These are phyloP conservation scores for Aspergillus cavernicola DNA, from an alignment of 495 filamentous ascomycete genomes.

Conservation along the genomic window DNA sequence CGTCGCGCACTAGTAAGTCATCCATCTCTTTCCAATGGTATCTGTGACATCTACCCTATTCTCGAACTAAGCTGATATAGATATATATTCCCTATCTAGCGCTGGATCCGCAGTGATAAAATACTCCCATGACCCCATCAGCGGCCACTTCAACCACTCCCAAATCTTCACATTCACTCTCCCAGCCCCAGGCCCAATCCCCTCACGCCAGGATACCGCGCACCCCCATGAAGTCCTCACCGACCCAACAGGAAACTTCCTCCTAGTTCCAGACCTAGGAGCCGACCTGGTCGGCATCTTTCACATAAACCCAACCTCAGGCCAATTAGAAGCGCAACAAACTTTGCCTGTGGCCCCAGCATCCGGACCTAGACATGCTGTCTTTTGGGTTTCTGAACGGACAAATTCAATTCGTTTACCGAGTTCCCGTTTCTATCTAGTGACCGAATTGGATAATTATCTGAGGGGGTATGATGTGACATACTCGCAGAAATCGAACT, in stretches of 20 bases:
- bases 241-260: constrained; percentile 57
- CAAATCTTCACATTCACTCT: constrained; percentile 47
- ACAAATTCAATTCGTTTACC: background rate
- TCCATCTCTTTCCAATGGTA: constrained; percentile 4
- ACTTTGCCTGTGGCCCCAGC: constrained; percentile 33
- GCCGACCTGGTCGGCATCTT: constrained; percentile 60
- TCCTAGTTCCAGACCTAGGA: constrained; percentile 62
- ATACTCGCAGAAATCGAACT: constrained; percentile 32
- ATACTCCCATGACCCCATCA: constrained; percentile 12
- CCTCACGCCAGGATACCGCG: constrained; percentile 52
- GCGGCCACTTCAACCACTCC: constrained; percentile 19
- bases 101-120: constrained; percentile 19
- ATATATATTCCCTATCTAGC: background rate
- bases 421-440: constrained; percentile 50
- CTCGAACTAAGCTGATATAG: too few species aligned
- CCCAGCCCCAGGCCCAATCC: constrained; percentile 39
- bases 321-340: constrained; percentile 8
- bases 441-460: constrained; percentile 53
- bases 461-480: constrained; percentile 51
- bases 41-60: too few species aligned
- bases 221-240: constrained; percentile 60
- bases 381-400: constrained; percentile 43
- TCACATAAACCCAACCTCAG: constrained; percentile 33
- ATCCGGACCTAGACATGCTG: constrained; percentile 59
- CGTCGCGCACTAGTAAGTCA: constrained; percentile 31